Conservation (phyloP, 2,329 filamentous ascomycete genomes). For the Clarireedia sp. region DNA sequence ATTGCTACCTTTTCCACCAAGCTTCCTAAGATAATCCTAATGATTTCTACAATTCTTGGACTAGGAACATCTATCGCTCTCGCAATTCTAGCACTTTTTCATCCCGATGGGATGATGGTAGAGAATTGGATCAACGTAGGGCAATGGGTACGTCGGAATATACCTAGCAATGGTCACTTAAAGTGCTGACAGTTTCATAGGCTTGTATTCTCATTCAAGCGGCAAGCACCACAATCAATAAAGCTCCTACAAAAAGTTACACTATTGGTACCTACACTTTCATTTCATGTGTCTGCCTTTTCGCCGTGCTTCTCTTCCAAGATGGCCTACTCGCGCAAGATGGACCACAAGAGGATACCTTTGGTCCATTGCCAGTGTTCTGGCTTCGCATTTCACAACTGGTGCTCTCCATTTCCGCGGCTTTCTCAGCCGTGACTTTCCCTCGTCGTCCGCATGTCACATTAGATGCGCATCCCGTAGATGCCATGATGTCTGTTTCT, state of each 20-base stretch:
- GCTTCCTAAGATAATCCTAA: conserved; percentile 46
- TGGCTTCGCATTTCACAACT: conserved; percentile 43
- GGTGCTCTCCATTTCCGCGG: conserved; percentile 36
- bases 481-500: conserved; percentile 53
- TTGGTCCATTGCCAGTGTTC: conserved; percentile 29
- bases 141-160: conserved; percentile 51
- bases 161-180: conserved; percentile 15
- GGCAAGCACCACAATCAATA: conserved; percentile 39
- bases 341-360: not conserved
- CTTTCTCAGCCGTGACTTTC: conserved; percentile 44
- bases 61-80: conserved; percentile 48
- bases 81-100: conserved; percentile 44
- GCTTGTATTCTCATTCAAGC: conserved; percentile 45
- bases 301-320: conserved; percentile 38
- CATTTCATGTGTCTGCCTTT: conserved; percentile 39
- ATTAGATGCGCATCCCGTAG: conserved; percentile 49
- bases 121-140: conserved; percentile 53
- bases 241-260: conserved; percentile 45
- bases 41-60: conserved; percentile 46
- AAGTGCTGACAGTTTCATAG: conserved; percentile 31
- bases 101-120: conserved; percentile 35
- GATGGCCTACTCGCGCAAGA: conserved; percentile 33
- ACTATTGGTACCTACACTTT: conserved; percentile 45
- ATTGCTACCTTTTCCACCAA: conserved; percentile 54
- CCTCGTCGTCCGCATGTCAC: conserved; percentile 63